Conservation (phyloP, 2,329 filamentous ascomycete species). For the Anthostomella pinea region DNA sequence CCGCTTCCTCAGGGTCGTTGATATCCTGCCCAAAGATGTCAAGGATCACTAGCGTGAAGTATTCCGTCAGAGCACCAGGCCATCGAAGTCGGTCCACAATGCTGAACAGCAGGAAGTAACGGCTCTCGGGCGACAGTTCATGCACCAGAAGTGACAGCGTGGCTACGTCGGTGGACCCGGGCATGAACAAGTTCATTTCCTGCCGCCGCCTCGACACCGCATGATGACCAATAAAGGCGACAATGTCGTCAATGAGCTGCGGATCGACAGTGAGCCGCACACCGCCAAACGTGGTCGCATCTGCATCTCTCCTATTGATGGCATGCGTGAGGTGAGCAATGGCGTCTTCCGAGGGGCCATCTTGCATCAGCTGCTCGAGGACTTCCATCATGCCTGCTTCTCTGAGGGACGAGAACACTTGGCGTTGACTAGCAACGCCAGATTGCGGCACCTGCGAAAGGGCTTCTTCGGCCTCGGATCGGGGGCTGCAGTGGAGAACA, state of each 20-base stretch:
- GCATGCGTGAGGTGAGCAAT: slow-evolving; percentile 74
- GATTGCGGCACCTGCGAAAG: slow-evolving; percentile 38
- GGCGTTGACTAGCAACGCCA: slow-evolving; percentile 22
- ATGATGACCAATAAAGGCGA: slow-evolving; percentile 76
- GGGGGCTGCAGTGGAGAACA: slow-evolving; percentile 68
- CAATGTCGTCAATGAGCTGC: slow-evolving; percentile 73
- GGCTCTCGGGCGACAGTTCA: slow-evolving; percentile 70
- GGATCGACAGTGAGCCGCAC: slow-evolving; percentile 67
- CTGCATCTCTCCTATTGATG: slow-evolving; percentile 58
- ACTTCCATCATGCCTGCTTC: slow-evolving; percentile 56
- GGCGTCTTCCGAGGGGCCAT: slow-evolving; percentile 66
- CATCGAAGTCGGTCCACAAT: slow-evolving; percentile 91
- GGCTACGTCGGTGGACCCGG: slow-evolving; percentile 64
- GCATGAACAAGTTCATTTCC: slow-evolving; percentile 61
- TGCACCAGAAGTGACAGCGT: slow-evolving; percentile 75
- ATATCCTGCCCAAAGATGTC: slow-evolving; percentile 79
- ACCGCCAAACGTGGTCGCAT: slow-evolving; percentile 63
- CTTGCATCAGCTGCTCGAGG: slow-evolving; percentile 56
- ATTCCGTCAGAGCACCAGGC: slow-evolving; percentile 85
- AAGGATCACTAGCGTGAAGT: slow-evolving; percentile 83
- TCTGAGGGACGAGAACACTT: slow-evolving; percentile 40
- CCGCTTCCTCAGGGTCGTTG: slow-evolving; percentile 70
- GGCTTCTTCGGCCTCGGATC: slow-evolving; percentile 69
- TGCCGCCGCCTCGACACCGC: slow-evolving; percentile 62
- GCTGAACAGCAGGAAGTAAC: slow-evolving; percentile 80